phyloP scores from a whole-genome alignment of 1,139 yeast genomes.

The Lipomyces yarrowii region DNA sequence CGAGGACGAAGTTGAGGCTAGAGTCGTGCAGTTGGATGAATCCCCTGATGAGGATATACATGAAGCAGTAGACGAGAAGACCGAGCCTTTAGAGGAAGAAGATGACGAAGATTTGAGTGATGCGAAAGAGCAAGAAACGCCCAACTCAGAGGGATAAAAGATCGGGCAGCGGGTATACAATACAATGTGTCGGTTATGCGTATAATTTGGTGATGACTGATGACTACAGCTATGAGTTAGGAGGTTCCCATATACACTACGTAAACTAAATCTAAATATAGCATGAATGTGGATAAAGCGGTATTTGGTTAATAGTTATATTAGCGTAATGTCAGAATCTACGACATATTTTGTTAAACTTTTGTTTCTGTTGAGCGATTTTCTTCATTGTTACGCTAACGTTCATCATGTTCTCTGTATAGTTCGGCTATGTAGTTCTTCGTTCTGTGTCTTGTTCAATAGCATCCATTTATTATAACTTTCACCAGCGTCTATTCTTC shows the following conservation, averaged over 20 bases:
- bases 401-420: neutral
- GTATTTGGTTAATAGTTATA: constrained; percentile 1
- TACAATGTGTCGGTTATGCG: neutral
- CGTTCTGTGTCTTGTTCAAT: neutral
- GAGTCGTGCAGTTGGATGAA: constrained; percentile 20
- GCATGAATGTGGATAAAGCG: neutral
- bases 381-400: neutral
- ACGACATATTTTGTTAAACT: neutral
- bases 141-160: neutral
- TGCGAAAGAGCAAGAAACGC: constrained; percentile 12
- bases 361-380: neutral
- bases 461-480: neutral
- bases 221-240: neutral
- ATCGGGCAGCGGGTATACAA: neutral
- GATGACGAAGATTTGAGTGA: constrained; percentile 5
- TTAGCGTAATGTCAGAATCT: neutral
- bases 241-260: neutral
- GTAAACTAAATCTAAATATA: neutral
- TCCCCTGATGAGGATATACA: constrained; percentile 14
- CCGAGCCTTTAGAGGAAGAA: constrained; percentile 1
- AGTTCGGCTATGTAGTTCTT: neutral
- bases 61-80: constrained; percentile 6
- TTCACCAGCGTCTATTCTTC: neutral
- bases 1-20: constrained; percentile 31
- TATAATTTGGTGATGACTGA: neutral